These are phyloP conservation scores for Cercospora sojina DNA, from an alignment of 2,329 filamentous ascomycete species.

Conservation along the genomic window DNA sequence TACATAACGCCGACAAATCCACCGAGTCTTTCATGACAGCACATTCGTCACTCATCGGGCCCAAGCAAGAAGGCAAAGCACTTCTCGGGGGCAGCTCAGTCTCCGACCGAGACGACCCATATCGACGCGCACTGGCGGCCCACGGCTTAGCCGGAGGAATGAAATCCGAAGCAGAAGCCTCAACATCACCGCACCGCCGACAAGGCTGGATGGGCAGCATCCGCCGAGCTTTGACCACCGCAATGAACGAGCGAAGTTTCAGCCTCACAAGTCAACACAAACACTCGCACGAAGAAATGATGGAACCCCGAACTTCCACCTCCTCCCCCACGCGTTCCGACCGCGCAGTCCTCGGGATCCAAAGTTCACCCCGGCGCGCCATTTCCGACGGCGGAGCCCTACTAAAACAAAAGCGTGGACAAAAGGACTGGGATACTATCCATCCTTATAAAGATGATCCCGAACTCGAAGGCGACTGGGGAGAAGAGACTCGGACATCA, in stretches of 20 bases:
- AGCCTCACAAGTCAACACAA: constrained; percentile 30
- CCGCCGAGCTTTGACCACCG: constrained; percentile 35
- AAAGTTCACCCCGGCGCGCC: constrained; percentile 41
- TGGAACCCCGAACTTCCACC: constrained; percentile 24
- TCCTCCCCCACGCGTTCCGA: constrained; percentile 29
- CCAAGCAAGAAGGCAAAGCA: constrained; percentile 54
- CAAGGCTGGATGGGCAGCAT: constrained; percentile 37
- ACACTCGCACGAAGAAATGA: constrained; percentile 3
- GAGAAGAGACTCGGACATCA: constrained; percentile 26
- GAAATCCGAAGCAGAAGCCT: constrained; percentile 13
- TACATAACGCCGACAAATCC: constrained; percentile 23
- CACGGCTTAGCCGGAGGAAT: constrained; percentile 11
- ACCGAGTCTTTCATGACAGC: constrained; percentile 54
- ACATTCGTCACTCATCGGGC: constrained; percentile 49
- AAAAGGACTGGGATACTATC: constrained; percentile 39
- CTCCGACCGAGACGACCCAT: constrained; percentile 37
- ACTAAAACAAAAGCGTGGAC: constrained; percentile 43
- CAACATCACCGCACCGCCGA: constrained; percentile 19
- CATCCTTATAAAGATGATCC: constrained; percentile 36
- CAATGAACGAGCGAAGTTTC: constrained; percentile 36
- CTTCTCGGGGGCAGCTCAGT: constrained; percentile 49
- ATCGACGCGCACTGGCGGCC: constrained; percentile 34
- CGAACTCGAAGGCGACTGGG: constrained; percentile 39
- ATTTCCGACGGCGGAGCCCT: constrained; percentile 46
- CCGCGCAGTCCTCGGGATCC: not conserved